phyloP scores from a whole-genome alignment of 1,284 basidiomycete species.

The Grifola frondosa region DNA sequence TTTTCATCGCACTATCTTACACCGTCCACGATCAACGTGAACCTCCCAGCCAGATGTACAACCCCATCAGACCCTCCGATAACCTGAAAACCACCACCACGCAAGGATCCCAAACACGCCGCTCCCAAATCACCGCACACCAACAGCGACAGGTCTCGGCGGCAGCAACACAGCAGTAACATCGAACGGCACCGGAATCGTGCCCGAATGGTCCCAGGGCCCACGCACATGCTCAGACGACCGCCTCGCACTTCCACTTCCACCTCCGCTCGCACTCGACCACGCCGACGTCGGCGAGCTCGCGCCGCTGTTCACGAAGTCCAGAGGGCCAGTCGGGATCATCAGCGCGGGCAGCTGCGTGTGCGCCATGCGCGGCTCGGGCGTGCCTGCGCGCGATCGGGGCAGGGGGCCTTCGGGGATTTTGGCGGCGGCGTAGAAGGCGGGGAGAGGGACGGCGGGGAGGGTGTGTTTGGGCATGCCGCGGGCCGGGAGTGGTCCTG shows the following conservation, averaged over 20 bases:
- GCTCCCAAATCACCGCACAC: conserved; percentile 16
- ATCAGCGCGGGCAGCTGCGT: conserved; percentile 17
- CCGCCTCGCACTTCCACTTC: conserved; percentile 17
- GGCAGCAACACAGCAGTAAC: conserved; percentile 26
- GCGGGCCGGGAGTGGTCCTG: conserved; percentile 30
- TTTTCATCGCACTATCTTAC: too few species aligned
- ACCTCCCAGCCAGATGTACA: too few species aligned
- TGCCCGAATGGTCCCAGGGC: conserved; percentile 33
- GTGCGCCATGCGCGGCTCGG: conserved; percentile 16
- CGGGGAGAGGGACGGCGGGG: conserved; percentile 32
- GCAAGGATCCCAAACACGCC: too few species aligned
- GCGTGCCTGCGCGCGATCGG: conserved; percentile 17
- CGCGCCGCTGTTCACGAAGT: conserved; percentile 15
- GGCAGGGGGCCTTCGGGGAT: conserved; percentile 19
- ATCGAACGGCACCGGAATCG: conserved; percentile 29
- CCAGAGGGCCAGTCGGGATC: conserved; percentile 10
- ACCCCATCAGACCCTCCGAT: too few species aligned
- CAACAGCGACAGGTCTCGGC: conserved; percentile 27
- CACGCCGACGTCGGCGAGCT: conserved; percentile 26
- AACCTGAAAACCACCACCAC: too few species aligned
- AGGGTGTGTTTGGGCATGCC: conserved; percentile 31
- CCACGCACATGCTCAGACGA: conserved; percentile 16
- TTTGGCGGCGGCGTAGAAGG: conserved; percentile 22
- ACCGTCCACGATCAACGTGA: too few species aligned
- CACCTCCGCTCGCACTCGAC: conserved; percentile 13